Evolutionary conservation across 495 filamentous ascomycete species (phyloP).

Genomic region (Talaromyces borbonicus): DNA sequence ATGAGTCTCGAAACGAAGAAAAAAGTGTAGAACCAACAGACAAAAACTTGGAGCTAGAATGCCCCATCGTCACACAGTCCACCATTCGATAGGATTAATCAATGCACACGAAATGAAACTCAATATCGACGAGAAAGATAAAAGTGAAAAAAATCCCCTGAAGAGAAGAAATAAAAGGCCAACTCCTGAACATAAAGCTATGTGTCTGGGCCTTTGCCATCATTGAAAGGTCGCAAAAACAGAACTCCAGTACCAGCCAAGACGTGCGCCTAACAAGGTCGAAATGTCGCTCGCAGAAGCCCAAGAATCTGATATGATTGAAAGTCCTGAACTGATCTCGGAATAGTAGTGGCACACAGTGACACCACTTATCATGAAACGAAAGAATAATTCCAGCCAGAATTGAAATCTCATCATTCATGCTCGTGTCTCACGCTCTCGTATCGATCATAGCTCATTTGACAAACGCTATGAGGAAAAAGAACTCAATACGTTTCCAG

Average conservation of each 20-base stretch:
- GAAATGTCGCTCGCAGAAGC: background rate
- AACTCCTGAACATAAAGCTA: background rate
- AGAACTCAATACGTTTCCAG: conserved; percentile 31
- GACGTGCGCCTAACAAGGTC: conserved; percentile 1
- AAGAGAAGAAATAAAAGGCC: background rate
- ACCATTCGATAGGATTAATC: background rate
- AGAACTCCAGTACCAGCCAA: conserved; percentile 3
- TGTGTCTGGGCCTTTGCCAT: background rate
- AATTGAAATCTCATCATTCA: conserved; percentile 1
- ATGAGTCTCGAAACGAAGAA: background rate
- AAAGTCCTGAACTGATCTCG: background rate
- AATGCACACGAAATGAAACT: conserved; percentile 3
- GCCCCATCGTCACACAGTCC: background rate
- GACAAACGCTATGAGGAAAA: background rate
- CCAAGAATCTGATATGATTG: background rate
- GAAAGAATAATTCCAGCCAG: background rate
- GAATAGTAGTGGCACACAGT: background rate
- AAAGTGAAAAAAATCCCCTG: background rate
- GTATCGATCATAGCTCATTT: conserved; percentile 7
- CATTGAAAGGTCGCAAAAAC: background rate
- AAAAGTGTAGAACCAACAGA: background rate
- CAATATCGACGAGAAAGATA: conserved; percentile 7
- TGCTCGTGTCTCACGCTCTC: background rate
- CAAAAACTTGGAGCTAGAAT: background rate
- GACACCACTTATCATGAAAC: background rate